Conservation (phyloP, 495 filamentous ascomycete genomes). For the Penicillium maclennaniae region DNA sequence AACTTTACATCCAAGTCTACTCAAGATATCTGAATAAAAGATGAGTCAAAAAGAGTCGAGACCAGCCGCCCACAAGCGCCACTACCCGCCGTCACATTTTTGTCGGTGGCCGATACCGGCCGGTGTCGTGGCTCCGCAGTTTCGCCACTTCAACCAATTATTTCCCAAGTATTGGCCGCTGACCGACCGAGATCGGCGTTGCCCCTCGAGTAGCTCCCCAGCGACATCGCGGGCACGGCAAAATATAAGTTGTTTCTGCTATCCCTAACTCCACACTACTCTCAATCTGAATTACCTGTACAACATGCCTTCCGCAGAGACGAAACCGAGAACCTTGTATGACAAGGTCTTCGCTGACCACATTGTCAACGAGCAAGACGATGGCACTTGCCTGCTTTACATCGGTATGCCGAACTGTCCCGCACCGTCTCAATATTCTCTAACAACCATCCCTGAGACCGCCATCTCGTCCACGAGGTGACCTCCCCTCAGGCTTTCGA, state of each 20-base stretch:
- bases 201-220: conserved; percentile 35
- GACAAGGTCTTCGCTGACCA: conserved; percentile 96
- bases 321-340: conserved; percentile 82
- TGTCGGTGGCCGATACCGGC: background rate
- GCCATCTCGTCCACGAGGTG: conserved; percentile 97
- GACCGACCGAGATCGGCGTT: conserved; percentile 43
- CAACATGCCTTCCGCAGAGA: conserved; percentile 77
- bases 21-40: background rate
- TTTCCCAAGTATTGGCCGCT: conserved; percentile 27
- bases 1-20: too few relatives aligned
- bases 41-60: conserved; percentile 4
- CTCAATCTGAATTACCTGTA: conserved; percentile 11
- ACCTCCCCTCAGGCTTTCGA: conserved; percentile 99
- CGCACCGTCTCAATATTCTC: background rate
- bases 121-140: conserved; percentile 17
- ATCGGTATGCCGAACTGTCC: conserved; percentile 58
- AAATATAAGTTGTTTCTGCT: conserved; percentile 28
- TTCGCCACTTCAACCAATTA: conserved; percentile 28
- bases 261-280: conserved; percentile 10
- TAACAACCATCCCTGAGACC: conserved; percentile 47
- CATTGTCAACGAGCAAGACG: conserved; percentile 88
- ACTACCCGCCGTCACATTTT: conserved; percentile 21
- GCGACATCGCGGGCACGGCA: conserved; percentile 42
- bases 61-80: conserved; percentile 21
- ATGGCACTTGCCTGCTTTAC: conserved; percentile 89